A percentile compares a stretch with the other conserved stretches of the same genome.
Conservation (phyloP, 441 rosid species). For the Erysimum pusillum region DNA sequence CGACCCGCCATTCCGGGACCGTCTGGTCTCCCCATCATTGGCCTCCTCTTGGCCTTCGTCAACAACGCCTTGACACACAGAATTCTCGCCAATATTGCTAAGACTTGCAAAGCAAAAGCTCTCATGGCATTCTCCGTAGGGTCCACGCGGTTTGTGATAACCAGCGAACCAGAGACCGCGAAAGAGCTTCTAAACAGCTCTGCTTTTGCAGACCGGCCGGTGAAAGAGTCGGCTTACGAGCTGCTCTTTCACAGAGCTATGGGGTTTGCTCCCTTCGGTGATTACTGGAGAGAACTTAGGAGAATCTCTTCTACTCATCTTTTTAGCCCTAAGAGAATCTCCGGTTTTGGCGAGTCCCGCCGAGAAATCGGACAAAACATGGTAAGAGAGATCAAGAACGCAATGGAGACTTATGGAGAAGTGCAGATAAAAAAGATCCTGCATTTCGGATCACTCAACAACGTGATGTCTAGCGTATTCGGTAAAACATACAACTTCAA, state of each 20-base stretch:
- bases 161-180: conserved; percentile 70
- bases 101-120: conserved; percentile 49
- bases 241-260: conserved; percentile 80
- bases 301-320: conserved; percentile 53
- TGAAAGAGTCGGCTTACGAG: conserved; percentile 86
- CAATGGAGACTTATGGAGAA: conserved; percentile 47
- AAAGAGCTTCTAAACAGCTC: conserved; percentile 74
- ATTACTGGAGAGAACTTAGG: conserved; percentile 81
- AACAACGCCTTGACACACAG: conserved; percentile 61
- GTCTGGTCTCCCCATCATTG: conserved; percentile 63
- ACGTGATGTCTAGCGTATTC: conserved; percentile 74
- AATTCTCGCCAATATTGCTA: conserved; percentile 55
- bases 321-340: conserved; percentile 47
- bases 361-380: conserved; percentile 20
- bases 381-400: conserved; percentile 48
- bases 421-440: conserved; percentile 59
- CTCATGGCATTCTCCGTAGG: conserved; percentile 86
- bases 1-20: conserved; percentile 68
- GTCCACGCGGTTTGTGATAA: conserved; percentile 68
- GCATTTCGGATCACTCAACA: conserved; percentile 78
- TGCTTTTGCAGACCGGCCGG: conserved; percentile 77
- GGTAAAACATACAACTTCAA: conserved; percentile 66
- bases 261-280: conserved; percentile 85
- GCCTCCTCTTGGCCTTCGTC: conserved; percentile 57
- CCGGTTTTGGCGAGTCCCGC: conserved; percentile 32